Evolutionary conservation across 257 asterid species (phyloP).

Genomic region (Handroanthus guayacan): DNA sequence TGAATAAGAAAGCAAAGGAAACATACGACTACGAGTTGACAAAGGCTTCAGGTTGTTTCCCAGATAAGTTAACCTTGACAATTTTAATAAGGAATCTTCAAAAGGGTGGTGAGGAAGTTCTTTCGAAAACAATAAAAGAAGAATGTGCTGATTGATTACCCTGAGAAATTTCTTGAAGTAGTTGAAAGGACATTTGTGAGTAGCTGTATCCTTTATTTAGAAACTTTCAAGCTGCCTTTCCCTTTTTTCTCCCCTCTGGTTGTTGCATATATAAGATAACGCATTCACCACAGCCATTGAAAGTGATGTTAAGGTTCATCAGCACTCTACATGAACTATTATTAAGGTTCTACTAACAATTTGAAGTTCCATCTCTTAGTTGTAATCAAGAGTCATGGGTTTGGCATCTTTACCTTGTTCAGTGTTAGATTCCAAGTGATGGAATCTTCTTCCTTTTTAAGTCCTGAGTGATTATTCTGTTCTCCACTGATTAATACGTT

Average conservation of each 20-base stretch:
- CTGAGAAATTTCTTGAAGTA: constrained; percentile 59
- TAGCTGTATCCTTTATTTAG: constrained; percentile 23
- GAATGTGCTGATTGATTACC: constrained; percentile 67
- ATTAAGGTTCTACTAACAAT: no score
- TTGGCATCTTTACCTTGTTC: constrained; percentile 16
- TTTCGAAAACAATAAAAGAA: constrained; percentile 37
- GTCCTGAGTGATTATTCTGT: no score
- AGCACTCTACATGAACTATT: no score
- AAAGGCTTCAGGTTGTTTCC: constrained; percentile 72
- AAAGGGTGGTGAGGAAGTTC: not conserved
- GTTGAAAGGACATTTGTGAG: constrained; percentile 61
- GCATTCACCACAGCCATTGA: no score
- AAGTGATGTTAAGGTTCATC: no score
- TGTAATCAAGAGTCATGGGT: not conserved
- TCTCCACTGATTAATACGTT: not conserved
- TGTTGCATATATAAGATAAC: not conserved
- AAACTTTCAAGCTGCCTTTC: not conserved
- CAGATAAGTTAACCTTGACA: constrained; percentile 59
- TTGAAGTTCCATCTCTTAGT: no score
- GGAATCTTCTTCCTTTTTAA: not conserved
- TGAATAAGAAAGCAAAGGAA: constrained; percentile 62
- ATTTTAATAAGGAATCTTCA: no score
- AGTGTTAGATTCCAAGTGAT: not conserved
- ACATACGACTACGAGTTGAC: constrained; percentile 48
- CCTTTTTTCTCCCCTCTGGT: not conserved